Evolutionary conservation across 306 rosid genomes (phyloP), one percentile per base, ranked within the genome.

Genomic region (Notholithocarpus densiflorus): DNA sequence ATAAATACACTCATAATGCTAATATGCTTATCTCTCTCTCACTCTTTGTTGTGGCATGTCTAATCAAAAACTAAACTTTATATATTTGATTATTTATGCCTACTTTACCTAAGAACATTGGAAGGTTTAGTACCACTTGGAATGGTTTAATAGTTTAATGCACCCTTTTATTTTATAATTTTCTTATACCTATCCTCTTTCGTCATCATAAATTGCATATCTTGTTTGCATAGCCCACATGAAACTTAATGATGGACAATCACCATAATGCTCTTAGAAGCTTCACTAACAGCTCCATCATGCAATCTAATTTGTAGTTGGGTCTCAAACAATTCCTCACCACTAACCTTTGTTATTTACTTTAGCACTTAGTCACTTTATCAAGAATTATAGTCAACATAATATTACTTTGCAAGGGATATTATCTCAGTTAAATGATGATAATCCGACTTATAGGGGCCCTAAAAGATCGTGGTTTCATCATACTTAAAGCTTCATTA

Each of bases 101-200:
- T 78, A 85, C 92, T 88, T 89, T 82, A 87, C 82, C 88, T 71
- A 71, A 82, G 70, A 86, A 40, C 83, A 82, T 68, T 77, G 75
- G 88, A 24, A 74, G 82, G 75, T 51, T 74, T 61, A 55, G 51
- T 53, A 54, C 72, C 87, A 84, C 84, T 90, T 74, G 74, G 74
- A 76, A 80, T 72, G 66, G 74, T 66, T 80, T 56, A 62, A 53
- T 32, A 56, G n/a, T 68, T 9, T n/a, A 24, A 4, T 65, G 76
- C 74, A 57, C 52, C 83, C 57, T 77, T 70, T 24, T 29, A 80
- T 59, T 23, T 69, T 77, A 55, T 43, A 23, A 66, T 52, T 77
- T 68, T 72, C 55, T 27, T 7, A 57, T 23, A 57, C 52, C 85
- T 53, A 69, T 75, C 79, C 68, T 79, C 79, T 65, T 87, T 74